Base-by-base conservation (phyloP, 2,329 filamentous ascomycete species). In the Fusarium decemcellulare region DNA sequence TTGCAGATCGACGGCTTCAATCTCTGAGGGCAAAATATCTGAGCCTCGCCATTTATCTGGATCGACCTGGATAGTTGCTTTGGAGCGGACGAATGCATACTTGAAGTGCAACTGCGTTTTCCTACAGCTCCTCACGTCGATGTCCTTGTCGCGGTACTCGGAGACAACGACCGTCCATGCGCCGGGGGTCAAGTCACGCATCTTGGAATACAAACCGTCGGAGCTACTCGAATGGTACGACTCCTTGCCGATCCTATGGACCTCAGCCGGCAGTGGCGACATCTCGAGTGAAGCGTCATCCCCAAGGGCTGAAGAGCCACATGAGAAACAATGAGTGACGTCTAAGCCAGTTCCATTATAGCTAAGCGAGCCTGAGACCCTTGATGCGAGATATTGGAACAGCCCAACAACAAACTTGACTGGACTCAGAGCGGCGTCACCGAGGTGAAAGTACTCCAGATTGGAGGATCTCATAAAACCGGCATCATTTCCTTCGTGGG, bases 51-150 rank as follows among this genome's bases (percentile, higher is more conserved):
- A 36, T 32, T 36, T 30, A 8, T 27, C 32, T 10, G 60, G 44
- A 12, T 43, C 16, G 29, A 63, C 43, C 3, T 40, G 32, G 6
- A 52, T 56, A 36, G 15, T 14, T 2, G 23, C 30, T 12, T 60
- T 66, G 44, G 59, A 52, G 18, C 40, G 36, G 18, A 63, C 44
- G 44, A 66, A 56, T 10, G 55, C 59, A 27, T 66, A 60, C 18
- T 57, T 40, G 39, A 62, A 44, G 14, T 16, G 58, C 18, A 27
- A 29, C 6, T 15, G 44, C 3, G 40, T 30, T 14, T 15, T 46
- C 36, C 8, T 27, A 6, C 27, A 27, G 48, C 14, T 2, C 43
- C 12, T 8, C 8, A 6, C 18, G 15, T 27, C 30, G 18, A 12
- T n/a, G 23, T 10, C 23, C 23, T 23, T 23, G 23, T 23, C 23